Percentiles rank a stretch among this genome's conserved stretches.
Evolutionary conservation across 73 alveolate genomes (phyloP).

Genomic region (Tetrahymena malaccensis): DNA sequence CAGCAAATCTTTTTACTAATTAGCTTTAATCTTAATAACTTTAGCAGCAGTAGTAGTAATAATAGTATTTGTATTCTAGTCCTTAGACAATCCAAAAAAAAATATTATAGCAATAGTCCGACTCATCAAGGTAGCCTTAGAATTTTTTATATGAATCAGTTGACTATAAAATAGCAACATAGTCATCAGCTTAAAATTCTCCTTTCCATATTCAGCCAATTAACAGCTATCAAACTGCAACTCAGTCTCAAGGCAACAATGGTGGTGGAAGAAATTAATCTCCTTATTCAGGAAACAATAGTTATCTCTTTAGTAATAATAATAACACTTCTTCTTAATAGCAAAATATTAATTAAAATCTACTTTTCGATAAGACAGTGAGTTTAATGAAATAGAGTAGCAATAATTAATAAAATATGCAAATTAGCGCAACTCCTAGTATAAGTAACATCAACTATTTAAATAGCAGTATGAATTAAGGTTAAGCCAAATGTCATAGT

Average conservation of each 20-base stretch:
- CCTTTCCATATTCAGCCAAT: background rate
- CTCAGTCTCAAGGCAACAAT: background rate
- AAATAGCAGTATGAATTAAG: background rate
- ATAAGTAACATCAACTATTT: background rate
- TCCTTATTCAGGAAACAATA: background rate
- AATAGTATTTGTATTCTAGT: background rate
- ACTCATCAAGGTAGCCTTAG: background rate
- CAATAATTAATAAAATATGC: background rate
- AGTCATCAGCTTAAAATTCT: background rate
- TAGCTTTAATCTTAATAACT: background rate
- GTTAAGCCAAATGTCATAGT: background rate
- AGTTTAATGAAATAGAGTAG: background rate
- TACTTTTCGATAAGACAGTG: background rate
- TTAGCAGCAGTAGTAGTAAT: background rate
- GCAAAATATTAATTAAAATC: background rate
- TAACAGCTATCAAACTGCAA: background rate
- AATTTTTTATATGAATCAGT: background rate
- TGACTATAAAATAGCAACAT: background rate
- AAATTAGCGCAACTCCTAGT: background rate
- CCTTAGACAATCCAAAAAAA: background rate
- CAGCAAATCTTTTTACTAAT: background rate
- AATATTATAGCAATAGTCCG: background rate
- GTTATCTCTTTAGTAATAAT: background rate
- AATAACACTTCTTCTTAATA: background rate
- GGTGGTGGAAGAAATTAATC: background rate